These are phyloP conservation scores for Liriodendron chinense DNA, from an alignment of 164 flowering plant species.

Conservation along the genomic window DNA sequence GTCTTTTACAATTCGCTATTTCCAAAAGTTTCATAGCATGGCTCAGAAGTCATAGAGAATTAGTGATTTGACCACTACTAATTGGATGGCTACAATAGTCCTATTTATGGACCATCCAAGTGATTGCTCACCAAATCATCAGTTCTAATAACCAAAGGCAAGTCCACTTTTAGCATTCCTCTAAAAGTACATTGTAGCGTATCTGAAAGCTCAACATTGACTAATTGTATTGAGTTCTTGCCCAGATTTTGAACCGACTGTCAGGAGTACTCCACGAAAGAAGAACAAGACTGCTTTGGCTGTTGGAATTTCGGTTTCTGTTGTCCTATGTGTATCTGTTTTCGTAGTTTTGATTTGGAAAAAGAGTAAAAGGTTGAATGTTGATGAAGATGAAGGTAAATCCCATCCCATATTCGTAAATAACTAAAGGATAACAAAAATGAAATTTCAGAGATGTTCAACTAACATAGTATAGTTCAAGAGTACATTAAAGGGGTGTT, in stretches of 20 bases:
- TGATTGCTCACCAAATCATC: too few species aligned
- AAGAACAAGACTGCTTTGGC: constrained; percentile 47
- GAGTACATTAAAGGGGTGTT: background rate
- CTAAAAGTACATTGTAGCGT: background rate
- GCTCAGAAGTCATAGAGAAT: too few species aligned
- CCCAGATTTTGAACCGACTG: constrained; percentile 49
- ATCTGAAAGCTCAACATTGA: background rate
- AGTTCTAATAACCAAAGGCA: too few species aligned
- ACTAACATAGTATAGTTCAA: background rate
- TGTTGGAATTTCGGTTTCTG: constrained; percentile 50
- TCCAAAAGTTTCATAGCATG: too few species aligned
- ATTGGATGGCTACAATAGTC: too few species aligned
- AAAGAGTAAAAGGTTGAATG: constrained; percentile 26
- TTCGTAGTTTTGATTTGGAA: constrained; percentile 25
- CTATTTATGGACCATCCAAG: too few species aligned
- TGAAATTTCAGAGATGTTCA: background rate
- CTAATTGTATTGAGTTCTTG: background rate
- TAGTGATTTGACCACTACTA: too few species aligned
- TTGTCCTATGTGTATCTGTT: constrained; percentile 30
- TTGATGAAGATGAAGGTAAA: constrained; percentile 52
- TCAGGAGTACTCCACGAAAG: background rate
- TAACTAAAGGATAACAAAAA: background rate
- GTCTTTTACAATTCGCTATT: too few species aligned
- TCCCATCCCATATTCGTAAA: background rate
- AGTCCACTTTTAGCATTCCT: background rate